A percentile compares a stretch with the other conserved stretches of the same genome.
phyloP scores from a whole-genome alignment of 2,329 filamentous ascomycete species.

The Epichloe hybrida region DNA sequence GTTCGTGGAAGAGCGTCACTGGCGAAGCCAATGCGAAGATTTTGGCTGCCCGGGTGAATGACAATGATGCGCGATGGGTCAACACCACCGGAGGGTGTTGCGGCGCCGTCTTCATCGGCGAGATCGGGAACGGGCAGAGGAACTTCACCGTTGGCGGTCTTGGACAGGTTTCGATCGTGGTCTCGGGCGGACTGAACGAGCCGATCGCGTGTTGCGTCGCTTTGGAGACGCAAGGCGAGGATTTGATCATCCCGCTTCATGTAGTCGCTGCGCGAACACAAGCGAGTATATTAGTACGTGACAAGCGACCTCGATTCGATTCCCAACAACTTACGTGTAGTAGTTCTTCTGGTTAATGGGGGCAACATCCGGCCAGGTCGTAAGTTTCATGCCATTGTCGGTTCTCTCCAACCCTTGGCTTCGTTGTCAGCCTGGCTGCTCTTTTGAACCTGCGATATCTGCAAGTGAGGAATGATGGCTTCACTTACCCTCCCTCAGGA shows the following conservation, averaged over 20 bases:
- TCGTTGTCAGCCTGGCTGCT: slow-evolving; percentile 1
- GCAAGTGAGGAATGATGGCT: slow-evolving; percentile 2
- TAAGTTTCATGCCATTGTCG: slow-evolving; percentile 95
- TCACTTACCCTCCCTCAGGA: slow-evolving; percentile 44
- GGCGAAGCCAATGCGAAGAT: slow-evolving; percentile 85
- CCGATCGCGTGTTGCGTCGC: slow-evolving; percentile 71
- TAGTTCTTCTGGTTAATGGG: slow-evolving; percentile 99
- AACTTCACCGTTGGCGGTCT: slow-evolving; percentile 54
- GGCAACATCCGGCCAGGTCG: slow-evolving; percentile 80
- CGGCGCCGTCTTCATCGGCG: slow-evolving; percentile 41
- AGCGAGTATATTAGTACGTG: slow-evolving; percentile 6
- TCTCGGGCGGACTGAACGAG: slow-evolving; percentile 81
- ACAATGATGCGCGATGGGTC: slow-evolving; percentile 86
- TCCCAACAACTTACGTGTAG: slow-evolving; percentile 56
- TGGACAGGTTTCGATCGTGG: slow-evolving; percentile 70
- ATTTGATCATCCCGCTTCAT: slow-evolving; percentile 97
- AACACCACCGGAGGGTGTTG: slow-evolving; percentile 43
- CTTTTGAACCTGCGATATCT: slow-evolving; percentile 8
- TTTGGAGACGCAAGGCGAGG: slow-evolving; percentile 74
- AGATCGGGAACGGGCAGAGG: slow-evolving; percentile 47
- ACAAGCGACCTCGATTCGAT: background rate
- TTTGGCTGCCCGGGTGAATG: slow-evolving; percentile 91
- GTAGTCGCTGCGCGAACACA: slow-evolving; percentile 55
- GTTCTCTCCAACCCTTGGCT: slow-evolving; percentile 75
- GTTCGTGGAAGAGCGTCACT: slow-evolving; percentile 91